Base-by-base conservation (phyloP, 345 rosid genomes). In the Hirschfeldia incana region DNA sequence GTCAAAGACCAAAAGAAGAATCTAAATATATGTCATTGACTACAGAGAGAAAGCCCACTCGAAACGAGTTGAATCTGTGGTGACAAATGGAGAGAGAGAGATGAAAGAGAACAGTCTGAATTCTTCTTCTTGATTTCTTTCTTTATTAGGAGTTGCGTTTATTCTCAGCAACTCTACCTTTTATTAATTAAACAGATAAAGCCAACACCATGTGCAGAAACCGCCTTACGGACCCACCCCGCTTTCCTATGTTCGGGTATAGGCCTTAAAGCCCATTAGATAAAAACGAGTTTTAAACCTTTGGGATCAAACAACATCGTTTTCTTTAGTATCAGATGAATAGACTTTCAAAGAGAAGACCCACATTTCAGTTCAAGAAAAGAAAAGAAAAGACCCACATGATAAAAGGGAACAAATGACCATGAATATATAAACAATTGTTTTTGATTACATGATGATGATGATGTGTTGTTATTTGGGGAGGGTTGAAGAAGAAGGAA, bases 401-500 rank as follows among this genome's bases (percentile, higher is more conserved):
- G 6, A 32, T 32, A 32, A 32, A 32, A 32, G 34, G 34, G 34
- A 42, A 42, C 49, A 42, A 42, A 42, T 42, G 4, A 42, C 12
- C 15, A 46, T 46, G 15, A 46, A 46, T 12, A 46, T 13, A 8
- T 32, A 46, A 46, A 46, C 53, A 11, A 46, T 46, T 11, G 15
- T 46, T 46, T 11, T 46, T 46, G 11, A 46, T 46, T 46, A 46
- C 53, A 46, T 60, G 46, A 73, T 39, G 55, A 67, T 27, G 46
- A 32, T 32, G 5, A 32, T 32, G 34, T 32, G 34, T 32, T 79
- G 69, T 73, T 74, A 74, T 74, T 79, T 74, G 36, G 53, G 30
- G 74, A 67, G 16, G n/a, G 73, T 8, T 39, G 75, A 69, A 8
- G 75, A 71, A 13, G 73, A 78, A 67, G 69, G 83, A 80, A 76